Evolutionary conservation across 2,329 filamentous ascomycete genomes (phyloP), one percentile per base, ranked within the genome.

Genomic region (Phialophora tarda): DNA sequence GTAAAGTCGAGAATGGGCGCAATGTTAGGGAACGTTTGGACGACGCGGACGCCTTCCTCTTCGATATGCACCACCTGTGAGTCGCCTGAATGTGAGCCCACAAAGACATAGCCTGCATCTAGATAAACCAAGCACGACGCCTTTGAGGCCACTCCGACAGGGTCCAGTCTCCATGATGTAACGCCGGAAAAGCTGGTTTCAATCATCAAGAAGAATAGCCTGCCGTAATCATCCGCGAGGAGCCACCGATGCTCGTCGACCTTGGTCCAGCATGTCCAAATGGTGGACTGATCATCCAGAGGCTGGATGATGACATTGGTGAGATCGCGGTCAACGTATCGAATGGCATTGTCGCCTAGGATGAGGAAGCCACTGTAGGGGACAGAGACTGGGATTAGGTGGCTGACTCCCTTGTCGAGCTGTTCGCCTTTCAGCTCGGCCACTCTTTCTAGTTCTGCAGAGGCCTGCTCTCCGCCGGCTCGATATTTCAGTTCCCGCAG

Each of bases 11-110:
- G 80, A 50, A 99, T 91, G 0, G 95, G 95, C 0, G 91, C 93
- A 72, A 98, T 92, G 74, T 97, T 99, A 3, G 86, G 82, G 63
- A 96, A 83, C 0, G 87, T 90, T 75, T 97, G 92, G 10, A 95
- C 77, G 4, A 93, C 78, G 56, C 89, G 82, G 66, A 93, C 82
- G 0, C 83, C 84, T 34, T 89, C 82, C 60, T 85, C 83, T 53
- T 81, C 77, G 62, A 93, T 85, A 57, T 82, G 83, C 56, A 95
- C 85, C 8, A 98, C 84, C 75, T 97, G 93, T 1, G 92, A 96
- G 77, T 99, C 92, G 41, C 94, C 94, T 73, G 95, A 91, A 76
- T 97, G 93, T 1, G 94, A 97, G 11, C 91, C 95, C 48, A 99
- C 84, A 75, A 96, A 98, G 12, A 97, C 82, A 55, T 90, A 82